Percentiles rank a stretch among this genome's conserved stretches.
Conservation (phyloP, 208 protist genomes). For the Acanthamoeba quina region DNA sequence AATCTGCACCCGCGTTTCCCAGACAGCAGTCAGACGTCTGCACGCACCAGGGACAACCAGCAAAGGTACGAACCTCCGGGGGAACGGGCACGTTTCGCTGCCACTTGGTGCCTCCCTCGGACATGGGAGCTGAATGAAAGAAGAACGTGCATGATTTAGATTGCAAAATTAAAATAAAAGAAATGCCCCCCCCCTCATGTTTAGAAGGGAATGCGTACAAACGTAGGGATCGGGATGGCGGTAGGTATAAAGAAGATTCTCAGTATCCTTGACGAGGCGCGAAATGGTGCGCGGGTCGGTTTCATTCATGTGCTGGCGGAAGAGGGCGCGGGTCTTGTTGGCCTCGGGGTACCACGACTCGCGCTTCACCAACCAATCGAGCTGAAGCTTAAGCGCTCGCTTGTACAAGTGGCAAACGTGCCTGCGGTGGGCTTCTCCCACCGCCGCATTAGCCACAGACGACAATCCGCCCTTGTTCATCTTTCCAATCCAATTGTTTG, state of each 20-base stretch:
- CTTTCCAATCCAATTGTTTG: background rate
- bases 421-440: background rate
- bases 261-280: conserved; percentile 8
- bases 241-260: conserved; percentile 28
- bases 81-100: conserved; percentile 60
- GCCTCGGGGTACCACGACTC: conserved; percentile 21
- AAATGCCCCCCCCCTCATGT: background rate
- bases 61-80: background rate
- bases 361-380: conserved; percentile 13
- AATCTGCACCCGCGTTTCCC: background rate
- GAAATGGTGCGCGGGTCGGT: conserved; percentile 3
- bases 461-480: background rate
- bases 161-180: background rate
- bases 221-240: conserved; percentile 41
- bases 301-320: conserved; percentile 64
- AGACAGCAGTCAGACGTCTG: too few species aligned
- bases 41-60: background rate
- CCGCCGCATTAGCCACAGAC: background rate
- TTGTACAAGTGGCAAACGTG: conserved; percentile 49
- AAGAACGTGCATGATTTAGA: background rate
- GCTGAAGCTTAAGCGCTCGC: background rate
- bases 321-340: conserved; percentile 8
- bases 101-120: conserved; percentile 45
- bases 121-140: background rate
- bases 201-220: background rate